Evolutionary conservation across 495 filamentous ascomycete species (phyloP).

Genomic region (Penicillium paradoxum): DNA sequence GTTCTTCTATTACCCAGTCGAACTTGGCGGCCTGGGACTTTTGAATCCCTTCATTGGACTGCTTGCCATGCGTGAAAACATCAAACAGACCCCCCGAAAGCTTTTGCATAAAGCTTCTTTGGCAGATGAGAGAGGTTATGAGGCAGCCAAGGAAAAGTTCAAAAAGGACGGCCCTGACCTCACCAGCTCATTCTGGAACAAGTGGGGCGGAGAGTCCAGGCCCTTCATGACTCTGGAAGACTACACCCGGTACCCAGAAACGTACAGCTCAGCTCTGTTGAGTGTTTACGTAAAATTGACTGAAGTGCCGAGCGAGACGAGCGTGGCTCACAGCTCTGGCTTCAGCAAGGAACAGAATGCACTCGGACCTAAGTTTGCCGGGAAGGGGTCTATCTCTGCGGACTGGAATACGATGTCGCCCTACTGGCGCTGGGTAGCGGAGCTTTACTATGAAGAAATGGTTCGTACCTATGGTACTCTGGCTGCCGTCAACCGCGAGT

Average conservation of each 20-base stretch:
- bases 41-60: conserved; percentile 53
- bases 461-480: conserved; percentile 56
- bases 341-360: conserved; percentile 23
- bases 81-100: conserved; percentile 42
- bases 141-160: conserved; percentile 38
- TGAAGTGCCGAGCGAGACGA: conserved; percentile 32
- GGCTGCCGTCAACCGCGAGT: conserved; percentile 56
- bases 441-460: conserved; percentile 56
- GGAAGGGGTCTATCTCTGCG: conserved; percentile 22
- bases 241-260: conserved; percentile 48
- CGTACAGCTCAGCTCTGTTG: conserved; percentile 29
- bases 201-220: conserved; percentile 18
- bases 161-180: conserved; percentile 26
- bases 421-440: conserved; percentile 60
- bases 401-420: conserved; percentile 43
- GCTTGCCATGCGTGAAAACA: conserved; percentile 49
- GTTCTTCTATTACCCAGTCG: conserved; percentile 61
- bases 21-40: conserved; percentile 54
- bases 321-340: conserved; percentile 25
- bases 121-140: conserved; percentile 43
- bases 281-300: conserved; percentile 36
- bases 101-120: conserved; percentile 43
- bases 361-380: conserved; percentile 14
- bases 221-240: conserved; percentile 52
- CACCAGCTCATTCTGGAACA: conserved; percentile 6